phyloP scores from a whole-genome alignment of 148 eudicot genomes.

The Polygonum maritimum region DNA sequence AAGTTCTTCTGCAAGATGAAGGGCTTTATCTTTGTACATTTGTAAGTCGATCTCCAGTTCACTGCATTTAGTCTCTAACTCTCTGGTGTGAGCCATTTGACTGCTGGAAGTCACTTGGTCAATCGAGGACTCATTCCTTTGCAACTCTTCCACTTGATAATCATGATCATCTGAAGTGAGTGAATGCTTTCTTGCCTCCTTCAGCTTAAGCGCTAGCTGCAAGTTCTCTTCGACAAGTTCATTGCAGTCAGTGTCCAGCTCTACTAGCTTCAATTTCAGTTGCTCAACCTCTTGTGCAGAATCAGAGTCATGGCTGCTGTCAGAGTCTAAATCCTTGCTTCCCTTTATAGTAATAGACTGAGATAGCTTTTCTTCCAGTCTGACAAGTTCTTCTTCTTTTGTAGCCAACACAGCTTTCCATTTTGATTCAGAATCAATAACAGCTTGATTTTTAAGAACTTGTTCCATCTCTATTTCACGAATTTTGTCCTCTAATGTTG shows the following conservation, averaged over 20 bases:
- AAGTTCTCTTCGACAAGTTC: conserved; percentile 83
- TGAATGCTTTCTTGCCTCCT: conserved; percentile 28
- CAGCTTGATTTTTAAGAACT: conserved; percentile 20
- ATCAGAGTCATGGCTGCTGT: conserved; percentile 16
- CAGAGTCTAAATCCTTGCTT: conserved; percentile 16
- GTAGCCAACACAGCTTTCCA: conserved; percentile 35
- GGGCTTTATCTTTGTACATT: conserved; percentile 21
- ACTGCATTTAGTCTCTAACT: conserved; percentile 20
- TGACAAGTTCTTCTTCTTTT: conserved; percentile 54
- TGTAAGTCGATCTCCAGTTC: conserved; percentile 27
- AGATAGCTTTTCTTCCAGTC: conserved; percentile 35
- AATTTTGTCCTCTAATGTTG: conserved; percentile 35
- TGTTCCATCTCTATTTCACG: conserved; percentile 33
- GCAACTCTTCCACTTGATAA: conserved; percentile 21
- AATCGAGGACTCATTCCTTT: conserved; percentile 21
- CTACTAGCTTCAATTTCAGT: conserved; percentile 49
- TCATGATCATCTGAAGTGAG: conserved; percentile 18
- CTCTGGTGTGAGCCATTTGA: conserved; percentile 16
- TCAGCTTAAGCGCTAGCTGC: conserved; percentile 61
- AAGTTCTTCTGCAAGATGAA: conserved; percentile 30
- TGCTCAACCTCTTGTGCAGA: conserved; percentile 33
- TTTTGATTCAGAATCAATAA: conserved; percentile 36
- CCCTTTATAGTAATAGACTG: conserved; percentile 17
- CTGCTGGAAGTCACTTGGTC: conserved; percentile 15
- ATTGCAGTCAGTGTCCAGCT: conserved; percentile 63